Evolutionary conservation across 352 stramenopile species (phyloP).

Genomic region (Globisporangium abappressorium): DNA sequence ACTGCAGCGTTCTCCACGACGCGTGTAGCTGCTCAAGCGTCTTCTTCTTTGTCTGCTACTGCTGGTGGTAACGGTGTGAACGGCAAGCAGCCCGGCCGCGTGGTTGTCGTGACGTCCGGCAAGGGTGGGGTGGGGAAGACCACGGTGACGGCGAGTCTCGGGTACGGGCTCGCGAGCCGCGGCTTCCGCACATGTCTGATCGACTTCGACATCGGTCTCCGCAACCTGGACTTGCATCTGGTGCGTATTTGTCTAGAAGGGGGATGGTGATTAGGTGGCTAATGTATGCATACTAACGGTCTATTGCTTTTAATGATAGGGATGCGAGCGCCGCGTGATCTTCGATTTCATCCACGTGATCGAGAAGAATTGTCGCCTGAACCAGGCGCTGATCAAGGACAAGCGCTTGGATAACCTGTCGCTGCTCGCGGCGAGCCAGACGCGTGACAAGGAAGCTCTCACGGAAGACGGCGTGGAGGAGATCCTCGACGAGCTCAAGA

Average conservation of each 20-base stretch:
- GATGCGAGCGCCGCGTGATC: constrained; percentile 91
- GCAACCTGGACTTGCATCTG: constrained; percentile 92
- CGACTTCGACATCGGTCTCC: constrained; percentile 93
- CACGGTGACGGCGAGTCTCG: constrained; percentile 85
- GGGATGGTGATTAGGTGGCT: background rate
- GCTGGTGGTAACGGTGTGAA: background rate
- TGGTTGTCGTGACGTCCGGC: constrained; percentile 90
- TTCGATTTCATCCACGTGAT: constrained; percentile 95
- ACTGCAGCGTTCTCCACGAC: constrained; percentile 9
- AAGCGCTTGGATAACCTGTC: constrained; percentile 83
- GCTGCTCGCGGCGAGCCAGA: constrained; percentile 89
- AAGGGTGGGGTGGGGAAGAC: constrained; percentile 94
- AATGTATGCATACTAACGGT: background rate
- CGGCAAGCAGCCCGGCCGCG: constrained; percentile 33
- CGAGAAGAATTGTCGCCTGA: constrained; percentile 86
- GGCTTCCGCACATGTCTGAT: constrained; percentile 90
- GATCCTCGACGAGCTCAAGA: constrained; percentile 78
- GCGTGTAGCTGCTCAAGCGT: constrained; percentile 1
- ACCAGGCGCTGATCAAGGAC: constrained; percentile 90
- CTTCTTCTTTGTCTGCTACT: background rate
- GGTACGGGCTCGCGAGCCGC: constrained; percentile 78
- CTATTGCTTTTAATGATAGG: constrained; percentile 15
- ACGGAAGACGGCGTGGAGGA: constrained; percentile 86
- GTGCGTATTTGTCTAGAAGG: constrained; percentile 7
- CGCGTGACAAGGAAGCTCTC: constrained; percentile 87